These are phyloP conservation scores for Leptomonas pyrrhocoris DNA, from an alignment of 208 protist genomes.

Conservation along the genomic window DNA sequence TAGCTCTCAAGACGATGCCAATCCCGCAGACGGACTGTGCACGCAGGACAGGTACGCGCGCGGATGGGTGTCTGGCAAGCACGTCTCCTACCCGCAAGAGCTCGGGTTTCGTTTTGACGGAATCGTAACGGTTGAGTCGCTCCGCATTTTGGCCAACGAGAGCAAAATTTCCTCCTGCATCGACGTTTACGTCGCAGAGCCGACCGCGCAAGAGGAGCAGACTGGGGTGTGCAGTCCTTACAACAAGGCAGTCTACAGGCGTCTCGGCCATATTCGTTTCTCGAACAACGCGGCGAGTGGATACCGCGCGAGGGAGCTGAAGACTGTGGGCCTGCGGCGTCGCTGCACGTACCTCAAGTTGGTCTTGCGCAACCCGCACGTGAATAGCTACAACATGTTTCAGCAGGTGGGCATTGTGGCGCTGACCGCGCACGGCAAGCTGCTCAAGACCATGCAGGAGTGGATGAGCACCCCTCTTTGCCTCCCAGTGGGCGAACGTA, in stretches of 20 bases:
- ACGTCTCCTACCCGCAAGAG: conserved; percentile 88
- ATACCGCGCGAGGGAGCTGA: conserved; percentile 84
- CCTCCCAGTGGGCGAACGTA: conserved; percentile 58
- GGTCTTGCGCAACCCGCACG: conserved; percentile 72
- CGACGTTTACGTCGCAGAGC: conserved; percentile 76
- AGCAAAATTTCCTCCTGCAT: conserved; percentile 86
- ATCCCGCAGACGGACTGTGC: conserved; percentile 53
- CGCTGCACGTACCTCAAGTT: conserved; percentile 88
- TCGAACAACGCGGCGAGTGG: conserved; percentile 57
- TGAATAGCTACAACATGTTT: conserved; percentile 85
- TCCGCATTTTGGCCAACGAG: conserved; percentile 86
- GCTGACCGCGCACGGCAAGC: conserved; percentile 67
- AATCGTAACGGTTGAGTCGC: conserved; percentile 60
- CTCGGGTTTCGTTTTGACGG: conserved; percentile 90
- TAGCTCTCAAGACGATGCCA: conserved; percentile 78
- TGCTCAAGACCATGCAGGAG: conserved; percentile 46
- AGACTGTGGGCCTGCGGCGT: conserved; percentile 75
- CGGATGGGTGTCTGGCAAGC: conserved; percentile 88
- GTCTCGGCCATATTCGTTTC: conserved; percentile 84
- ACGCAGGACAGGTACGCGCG: conserved; percentile 54
- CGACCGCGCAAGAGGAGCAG: conserved; percentile 54
- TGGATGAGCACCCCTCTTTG: conserved; percentile 31
- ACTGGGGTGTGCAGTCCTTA: conserved; percentile 59
- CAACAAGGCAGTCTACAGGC: conserved; percentile 55
- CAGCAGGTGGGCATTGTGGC: conserved; percentile 88